Base-by-base conservation (phyloP, 1,139 yeast genomes). In the Meyerozyma carpophila region DNA sequence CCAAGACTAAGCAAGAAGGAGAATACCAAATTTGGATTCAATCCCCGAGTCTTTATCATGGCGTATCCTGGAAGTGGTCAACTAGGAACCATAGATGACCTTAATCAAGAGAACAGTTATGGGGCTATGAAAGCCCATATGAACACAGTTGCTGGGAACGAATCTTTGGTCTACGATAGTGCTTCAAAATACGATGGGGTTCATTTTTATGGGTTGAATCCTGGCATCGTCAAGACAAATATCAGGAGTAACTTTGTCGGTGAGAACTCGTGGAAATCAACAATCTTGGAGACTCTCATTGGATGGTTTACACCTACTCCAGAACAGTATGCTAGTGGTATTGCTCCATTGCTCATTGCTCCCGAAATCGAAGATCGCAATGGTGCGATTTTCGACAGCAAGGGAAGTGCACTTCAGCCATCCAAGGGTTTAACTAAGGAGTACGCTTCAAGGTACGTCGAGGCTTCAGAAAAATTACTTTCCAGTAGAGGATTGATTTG, bases 101-200 rank as follows among this genome's bases (percentile, higher is more conserved):
- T 65, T 41, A 66, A 66, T 43, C 56, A 57, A 11, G 68, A 62
- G 21, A 52, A 55, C 34, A 43, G 45, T 1, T 66, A 66, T 47
- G 51, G 53, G 5, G 52, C 53, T 9, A 39, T 49, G 37, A 44
- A 41, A 13, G 58, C 68, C 2, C 72, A 67, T 45, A 57, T 59
- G 63, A 65, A 53, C 41, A 66, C 71, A 0, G 70, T 67, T 14
- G 71, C 70, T 4, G 69, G 68, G 3, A 67, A 67, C 43, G 72
- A 67, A 46, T 55, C 65, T 1, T 46, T 66, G 27, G 67, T 65
- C 2, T 39, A 50, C 21, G 57, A 58, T 41, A 48, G 53, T 24
- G 55, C 50, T 2, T 36, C 43, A 6, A 49, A 52, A 25, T 57
- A 52, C 40, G 45, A 52, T 1, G 40, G 52, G 9, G 47, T 56